Percentiles rank a stretch among this genome's conserved stretches.
Conservation (phyloP, 1,139 yeast species). For the Geotrichum siamense region DNA sequence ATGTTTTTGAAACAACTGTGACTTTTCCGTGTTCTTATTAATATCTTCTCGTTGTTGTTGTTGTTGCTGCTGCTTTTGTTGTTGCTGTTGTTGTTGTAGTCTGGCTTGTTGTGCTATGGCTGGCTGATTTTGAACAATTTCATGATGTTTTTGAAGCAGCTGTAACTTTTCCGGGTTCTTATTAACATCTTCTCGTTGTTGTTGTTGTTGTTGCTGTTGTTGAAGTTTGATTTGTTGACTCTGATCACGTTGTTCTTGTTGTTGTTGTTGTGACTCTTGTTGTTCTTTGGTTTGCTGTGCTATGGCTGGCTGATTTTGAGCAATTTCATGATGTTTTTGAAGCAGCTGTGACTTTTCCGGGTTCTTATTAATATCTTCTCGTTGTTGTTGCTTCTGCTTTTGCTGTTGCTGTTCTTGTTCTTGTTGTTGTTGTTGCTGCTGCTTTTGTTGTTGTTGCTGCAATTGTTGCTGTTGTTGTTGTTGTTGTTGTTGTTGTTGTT, state of each 20-base stretch:
- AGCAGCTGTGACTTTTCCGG: slow-evolving; percentile 15
- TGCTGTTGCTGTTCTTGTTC: slow-evolving; percentile 19
- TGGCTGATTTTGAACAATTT: neutral
- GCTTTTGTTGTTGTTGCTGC: neutral
- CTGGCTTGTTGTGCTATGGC: too few relatives aligned
- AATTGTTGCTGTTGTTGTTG: slow-evolving; percentile 3
- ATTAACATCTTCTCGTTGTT: slow-evolving; percentile 1
- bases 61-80: slow-evolving; percentile 1
- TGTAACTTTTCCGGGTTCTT: slow-evolving; percentile 4
- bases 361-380: too few relatives aligned
- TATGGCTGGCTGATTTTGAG: neutral
- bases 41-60: too few relatives aligned
- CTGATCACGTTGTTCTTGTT: neutral
- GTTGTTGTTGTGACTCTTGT: slow-evolving; percentile 1
- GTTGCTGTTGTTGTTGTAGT: slow-evolving; percentile 20
- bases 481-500: slow-evolving; percentile 6
- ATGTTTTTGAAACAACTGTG: slow-evolving; percentile 13
- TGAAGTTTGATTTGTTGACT: neutral
- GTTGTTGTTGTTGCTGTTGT: neutral
- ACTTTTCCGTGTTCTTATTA: too few relatives aligned
- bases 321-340: neutral
- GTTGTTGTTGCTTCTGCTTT: slow-evolving; percentile 7
- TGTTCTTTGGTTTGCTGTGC: neutral
- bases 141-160: slow-evolving; percentile 1
- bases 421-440: too few relatives aligned